Percentiles rank a stretch among this genome's conserved stretches.
phyloP scores from a whole-genome alignment of 352 stramenopile species.

The Globisporangium paddicum region DNA sequence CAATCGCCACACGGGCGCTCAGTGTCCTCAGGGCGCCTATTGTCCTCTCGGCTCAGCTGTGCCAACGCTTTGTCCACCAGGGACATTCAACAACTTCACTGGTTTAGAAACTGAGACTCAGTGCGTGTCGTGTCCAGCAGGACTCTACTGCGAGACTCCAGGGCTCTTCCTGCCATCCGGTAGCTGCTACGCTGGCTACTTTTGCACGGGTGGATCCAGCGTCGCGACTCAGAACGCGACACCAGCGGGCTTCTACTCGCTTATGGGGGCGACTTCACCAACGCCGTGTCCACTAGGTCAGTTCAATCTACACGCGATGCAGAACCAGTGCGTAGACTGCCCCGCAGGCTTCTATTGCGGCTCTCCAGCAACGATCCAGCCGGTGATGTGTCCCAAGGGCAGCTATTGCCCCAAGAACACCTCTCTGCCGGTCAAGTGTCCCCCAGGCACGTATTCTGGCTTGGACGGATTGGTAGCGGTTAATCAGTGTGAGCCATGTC shows the following conservation, averaged over 20 bases:
- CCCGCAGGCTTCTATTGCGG: constrained; percentile 70
- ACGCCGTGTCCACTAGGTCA: constrained; percentile 47
- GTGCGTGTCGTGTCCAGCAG: constrained; percentile 76
- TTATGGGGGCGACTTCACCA: constrained; percentile 33
- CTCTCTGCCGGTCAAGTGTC: constrained; percentile 53
- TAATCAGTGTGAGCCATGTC: constrained; percentile 77
- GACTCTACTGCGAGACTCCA: constrained; percentile 71
- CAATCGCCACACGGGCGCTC: constrained; percentile 57
- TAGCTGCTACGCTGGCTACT: constrained; percentile 76
- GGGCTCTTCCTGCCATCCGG: constrained; percentile 63
- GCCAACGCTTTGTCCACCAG: constrained; percentile 59
- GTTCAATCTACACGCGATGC: constrained; percentile 56
- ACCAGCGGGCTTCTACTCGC: constrained; percentile 47
- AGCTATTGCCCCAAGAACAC: constrained; percentile 66
- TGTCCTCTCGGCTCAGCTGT: constrained; percentile 61
- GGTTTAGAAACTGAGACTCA: constrained; percentile 61
- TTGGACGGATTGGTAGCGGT: constrained; percentile 55
- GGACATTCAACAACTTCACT: constrained; percentile 71
- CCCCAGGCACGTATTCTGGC: constrained; percentile 50
- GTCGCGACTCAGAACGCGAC: constrained; percentile 53
- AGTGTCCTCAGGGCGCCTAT: constrained; percentile 64
- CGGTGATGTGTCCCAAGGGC: constrained; percentile 47
- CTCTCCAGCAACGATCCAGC: constrained; percentile 40
- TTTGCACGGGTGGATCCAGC: constrained; percentile 54
- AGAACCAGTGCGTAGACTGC: constrained; percentile 58